These are phyloP conservation scores for Trichoderma gamsii DNA, from an alignment of 495 filamentous ascomycete genomes.

Conservation along the genomic window DNA sequence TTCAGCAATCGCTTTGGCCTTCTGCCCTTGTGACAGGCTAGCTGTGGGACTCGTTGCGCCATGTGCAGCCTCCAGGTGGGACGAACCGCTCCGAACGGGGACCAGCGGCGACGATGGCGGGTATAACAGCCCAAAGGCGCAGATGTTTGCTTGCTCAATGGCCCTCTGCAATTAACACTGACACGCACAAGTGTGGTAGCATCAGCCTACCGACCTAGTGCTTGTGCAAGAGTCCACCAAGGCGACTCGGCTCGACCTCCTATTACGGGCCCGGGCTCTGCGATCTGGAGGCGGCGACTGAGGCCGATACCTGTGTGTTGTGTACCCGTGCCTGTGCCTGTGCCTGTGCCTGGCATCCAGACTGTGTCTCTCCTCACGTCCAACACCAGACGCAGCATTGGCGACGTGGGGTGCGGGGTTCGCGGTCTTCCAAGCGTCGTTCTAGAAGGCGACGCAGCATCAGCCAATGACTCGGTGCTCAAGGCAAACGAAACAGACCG, in stretches of 20 bases:
- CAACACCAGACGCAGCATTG: background rate
- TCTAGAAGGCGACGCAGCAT: background rate
- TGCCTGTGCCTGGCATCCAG: background rate
- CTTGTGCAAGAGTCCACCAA: no score
- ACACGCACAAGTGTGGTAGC: no score
- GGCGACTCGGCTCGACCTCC: no score
- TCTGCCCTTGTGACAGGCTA: constrained; percentile 8
- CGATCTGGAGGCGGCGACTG: no score
- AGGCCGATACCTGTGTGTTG: no score
- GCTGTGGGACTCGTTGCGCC: constrained; percentile 11
- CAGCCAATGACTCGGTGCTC: constrained; percentile 4
- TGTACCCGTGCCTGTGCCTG: no score
- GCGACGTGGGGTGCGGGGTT: constrained; percentile 12
- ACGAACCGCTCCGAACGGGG: constrained; percentile 13
- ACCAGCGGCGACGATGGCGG: background rate
- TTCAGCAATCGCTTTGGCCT: constrained; percentile 1
- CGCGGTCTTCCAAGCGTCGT: constrained; percentile 9
- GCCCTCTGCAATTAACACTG: no score
- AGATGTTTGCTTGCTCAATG: background rate
- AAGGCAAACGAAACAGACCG: background rate
- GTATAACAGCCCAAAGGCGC: background rate
- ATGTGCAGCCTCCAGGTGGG: constrained; percentile 11
- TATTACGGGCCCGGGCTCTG: no score
- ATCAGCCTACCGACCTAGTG: no score
- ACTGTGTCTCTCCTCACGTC: background rate